Conservation (phyloP, 495 filamentous ascomycete genomes). For the Aspergillus bridgeri region DNA sequence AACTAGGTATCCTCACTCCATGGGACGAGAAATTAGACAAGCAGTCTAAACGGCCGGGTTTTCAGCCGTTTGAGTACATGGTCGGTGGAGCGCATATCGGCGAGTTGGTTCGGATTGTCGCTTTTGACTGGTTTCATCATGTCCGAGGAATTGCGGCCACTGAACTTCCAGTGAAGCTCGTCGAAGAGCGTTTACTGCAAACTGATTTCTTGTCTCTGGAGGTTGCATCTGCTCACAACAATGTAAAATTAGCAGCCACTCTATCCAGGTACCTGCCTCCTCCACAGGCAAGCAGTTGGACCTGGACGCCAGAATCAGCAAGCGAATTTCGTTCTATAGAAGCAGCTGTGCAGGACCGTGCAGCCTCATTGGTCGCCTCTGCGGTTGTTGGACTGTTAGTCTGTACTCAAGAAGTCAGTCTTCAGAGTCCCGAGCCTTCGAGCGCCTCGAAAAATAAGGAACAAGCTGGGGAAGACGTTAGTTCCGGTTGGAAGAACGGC, state of each 20-base stretch:
- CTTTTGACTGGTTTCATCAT: slow-evolving; percentile 55
- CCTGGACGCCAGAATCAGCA: slow-evolving; percentile 56
- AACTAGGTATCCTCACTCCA: slow-evolving; percentile 53
- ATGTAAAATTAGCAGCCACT: slow-evolving; percentile 39
- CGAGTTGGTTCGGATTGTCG: slow-evolving; percentile 52
- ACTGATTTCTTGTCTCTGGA: slow-evolving; percentile 64
- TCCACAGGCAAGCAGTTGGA: slow-evolving; percentile 36
- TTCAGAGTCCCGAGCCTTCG: slow-evolving; percentile 9
- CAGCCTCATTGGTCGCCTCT: slow-evolving; percentile 62
- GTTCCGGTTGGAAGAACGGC: slow-evolving; percentile 23
- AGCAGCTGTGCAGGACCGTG: slow-evolving; percentile 57
- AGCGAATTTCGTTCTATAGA: slow-evolving; percentile 52
- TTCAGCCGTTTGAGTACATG: slow-evolving; percentile 82
- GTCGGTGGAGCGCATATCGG: slow-evolving; percentile 65
- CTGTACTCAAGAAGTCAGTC: slow-evolving; percentile 57
- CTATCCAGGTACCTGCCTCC: slow-evolving; percentile 21
- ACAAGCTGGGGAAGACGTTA: neutral
- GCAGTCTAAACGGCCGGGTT: slow-evolving; percentile 61
- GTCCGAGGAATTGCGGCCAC: slow-evolving; percentile 22
- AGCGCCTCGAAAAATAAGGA: neutral
- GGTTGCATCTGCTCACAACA: slow-evolving; percentile 38
- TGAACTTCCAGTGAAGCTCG: neutral
- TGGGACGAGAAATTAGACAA: slow-evolving; percentile 65
- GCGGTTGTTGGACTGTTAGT: slow-evolving; percentile 60
- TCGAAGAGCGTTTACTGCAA: slow-evolving; percentile 43